These are phyloP conservation scores for Fragaria iinumae DNA, from an alignment of 306 rosid species.

Conservation along the genomic window DNA sequence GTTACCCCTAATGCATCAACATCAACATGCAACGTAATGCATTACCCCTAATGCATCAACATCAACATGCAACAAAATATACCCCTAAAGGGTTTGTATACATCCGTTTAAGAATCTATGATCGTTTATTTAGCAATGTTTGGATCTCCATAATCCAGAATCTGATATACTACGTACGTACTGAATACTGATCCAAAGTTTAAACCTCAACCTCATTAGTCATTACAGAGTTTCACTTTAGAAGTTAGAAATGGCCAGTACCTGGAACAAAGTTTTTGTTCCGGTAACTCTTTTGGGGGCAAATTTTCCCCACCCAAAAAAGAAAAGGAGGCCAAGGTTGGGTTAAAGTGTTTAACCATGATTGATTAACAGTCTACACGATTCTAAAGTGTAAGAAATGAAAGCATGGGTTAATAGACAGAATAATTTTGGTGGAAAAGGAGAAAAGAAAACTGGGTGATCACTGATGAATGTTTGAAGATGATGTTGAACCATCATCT, in stretches of 20 bases:
- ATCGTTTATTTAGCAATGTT: background rate
- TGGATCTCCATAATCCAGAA: background rate
- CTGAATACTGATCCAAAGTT: background rate
- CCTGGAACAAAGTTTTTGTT: background rate
- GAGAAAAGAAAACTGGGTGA: slow-evolving; percentile 22
- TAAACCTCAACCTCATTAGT: background rate
- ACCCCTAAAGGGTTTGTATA: background rate
- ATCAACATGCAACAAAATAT: background rate
- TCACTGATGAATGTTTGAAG: slow-evolving; percentile 29
- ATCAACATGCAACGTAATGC: background rate
- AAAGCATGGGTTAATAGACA: slow-evolving; percentile 42
- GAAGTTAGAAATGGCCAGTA: background rate
- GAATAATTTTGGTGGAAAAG: slow-evolving; percentile 36
- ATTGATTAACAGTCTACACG: slow-evolving; percentile 28
- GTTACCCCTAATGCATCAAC: too few relatives aligned
- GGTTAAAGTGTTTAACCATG: slow-evolving; percentile 3
- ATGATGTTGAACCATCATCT: slow-evolving; percentile 50
- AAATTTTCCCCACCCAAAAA: slow-evolving; percentile 28
- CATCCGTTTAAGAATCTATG: background rate
- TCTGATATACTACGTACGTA: background rate
- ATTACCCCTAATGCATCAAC: background rate
- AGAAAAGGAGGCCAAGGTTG: slow-evolving; percentile 21
- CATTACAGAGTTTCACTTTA: background rate
- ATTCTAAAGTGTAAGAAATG: slow-evolving; percentile 32
- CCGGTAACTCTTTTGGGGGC: slow-evolving; percentile 29